Base-by-base conservation (phyloP, 768 basidiomycete genomes). In the Naganishia vaughanmartiniae region DNA sequence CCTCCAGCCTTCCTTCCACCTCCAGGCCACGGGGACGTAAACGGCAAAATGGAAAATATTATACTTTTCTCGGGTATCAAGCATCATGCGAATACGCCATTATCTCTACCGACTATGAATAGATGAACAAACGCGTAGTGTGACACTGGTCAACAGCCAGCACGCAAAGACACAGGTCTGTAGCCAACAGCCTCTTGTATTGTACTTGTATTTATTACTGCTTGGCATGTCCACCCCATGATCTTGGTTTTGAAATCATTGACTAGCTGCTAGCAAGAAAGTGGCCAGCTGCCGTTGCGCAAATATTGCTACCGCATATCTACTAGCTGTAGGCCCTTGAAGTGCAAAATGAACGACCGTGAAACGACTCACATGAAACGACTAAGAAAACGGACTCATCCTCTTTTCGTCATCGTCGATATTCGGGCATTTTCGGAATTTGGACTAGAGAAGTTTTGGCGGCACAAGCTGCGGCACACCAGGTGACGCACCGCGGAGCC, bases 391-490 rank as follows among this genome's bases (percentile, higher is more conserved):
- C 46, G 46, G 14, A 15, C 17, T 21, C 15, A 46, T 17, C 48
- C 1, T 51, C 48, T n/a, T 51, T 26, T 21, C 48, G 24, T 51
- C 42, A 42, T 51, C 48, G 48, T 24, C 48, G n/a, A n/a, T 26
- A n/a, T 6, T 51, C 48, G 48, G 48, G 48, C 48, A 51, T 51
- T 51, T 51, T 51, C 48, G 48, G 48, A 51, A 51, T 6, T n/a
- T n/a, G 12, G 34, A 4, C 12, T 36, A 5, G 6, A 12, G 34
- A 12, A 36, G 4, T 7, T 42, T 42, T 42, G 15, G 5, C 14
- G 42, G 42, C n/a, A n/a, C n/a, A n/a, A n/a, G n/a, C n/a, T n/a
- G n/a, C n/a, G n/a, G n/a, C n/a, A n/a, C n/a, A n/a, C 5, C 15
- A 42, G 10, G 39, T 7, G 57, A 21, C 17, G 17, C 57, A n/a